Conservation (phyloP, 129 eudicot genomes). For the Oenanthe sinensis region DNA sequence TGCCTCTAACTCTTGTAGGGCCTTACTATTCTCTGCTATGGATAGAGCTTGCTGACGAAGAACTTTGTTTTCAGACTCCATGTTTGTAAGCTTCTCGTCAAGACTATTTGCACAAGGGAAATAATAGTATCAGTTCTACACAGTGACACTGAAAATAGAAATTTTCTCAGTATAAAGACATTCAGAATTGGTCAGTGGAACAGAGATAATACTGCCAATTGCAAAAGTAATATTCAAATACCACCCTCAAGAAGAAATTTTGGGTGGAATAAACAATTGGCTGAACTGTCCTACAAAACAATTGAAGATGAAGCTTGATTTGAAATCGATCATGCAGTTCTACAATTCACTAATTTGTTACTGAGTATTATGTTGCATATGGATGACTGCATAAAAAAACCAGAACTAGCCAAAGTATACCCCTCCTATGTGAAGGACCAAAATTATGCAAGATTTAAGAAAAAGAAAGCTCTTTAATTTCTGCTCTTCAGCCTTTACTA, state of each 20-base stretch:
- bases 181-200: background rate
- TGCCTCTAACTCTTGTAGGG: constrained; percentile 55
- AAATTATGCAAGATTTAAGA: no score
- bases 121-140: background rate
- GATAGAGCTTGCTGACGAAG: constrained; percentile 88
- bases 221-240: background rate
- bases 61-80: constrained; percentile 83
- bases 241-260: background rate
- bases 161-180: background rate
- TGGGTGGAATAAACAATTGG: background rate
- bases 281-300: background rate
- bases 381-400: background rate
- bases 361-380: background rate
- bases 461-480: no score
- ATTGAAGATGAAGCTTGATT: no score
- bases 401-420: background rate
- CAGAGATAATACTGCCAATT: background rate
- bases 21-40: constrained; percentile 67
- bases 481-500: no score
- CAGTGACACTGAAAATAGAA: background rate
- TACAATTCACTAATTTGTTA: background rate
- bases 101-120: constrained; percentile 33
- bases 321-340: background rate
- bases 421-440: background rate
- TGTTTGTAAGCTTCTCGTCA: constrained; percentile 66